Percentiles rank a stretch among this genome's conserved stretches.
These are phyloP conservation scores for Aureobasidium uvarum DNA, from an alignment of 2,329 filamentous ascomycete species.

Conservation along the genomic window DNA sequence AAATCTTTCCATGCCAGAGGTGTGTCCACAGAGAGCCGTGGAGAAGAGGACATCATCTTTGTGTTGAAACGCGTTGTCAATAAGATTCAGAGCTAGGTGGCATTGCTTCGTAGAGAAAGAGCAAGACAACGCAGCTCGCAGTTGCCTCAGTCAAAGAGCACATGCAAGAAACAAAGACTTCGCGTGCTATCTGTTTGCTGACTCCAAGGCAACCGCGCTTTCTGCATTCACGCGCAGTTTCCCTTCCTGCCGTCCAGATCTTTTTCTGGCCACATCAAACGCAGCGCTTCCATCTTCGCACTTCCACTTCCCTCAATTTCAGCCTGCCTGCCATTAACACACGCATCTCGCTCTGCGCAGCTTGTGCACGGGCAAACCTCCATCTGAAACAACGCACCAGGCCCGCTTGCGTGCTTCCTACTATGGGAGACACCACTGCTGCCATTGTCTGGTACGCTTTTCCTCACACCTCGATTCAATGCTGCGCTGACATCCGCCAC, in stretches of 20 bases:
- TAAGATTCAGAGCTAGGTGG: background rate
- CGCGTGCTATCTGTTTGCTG: background rate
- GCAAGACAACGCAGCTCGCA: background rate
- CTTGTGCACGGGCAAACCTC: background rate
- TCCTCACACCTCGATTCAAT: background rate
- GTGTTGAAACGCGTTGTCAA: too few relatives aligned
- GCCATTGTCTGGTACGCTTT: slow-evolving; percentile 6
- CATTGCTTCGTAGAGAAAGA: background rate
- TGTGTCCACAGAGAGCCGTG: too few relatives aligned
- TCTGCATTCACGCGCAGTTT: background rate
- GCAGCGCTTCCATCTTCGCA: background rate
- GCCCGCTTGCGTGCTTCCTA: too few relatives aligned
- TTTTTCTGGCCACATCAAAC: background rate
- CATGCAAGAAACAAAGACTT: background rate
- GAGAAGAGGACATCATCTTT: too few relatives aligned
- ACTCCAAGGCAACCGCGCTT: background rate
- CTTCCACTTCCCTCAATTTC: background rate
- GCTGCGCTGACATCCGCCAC: background rate
- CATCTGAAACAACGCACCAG: too few relatives aligned
- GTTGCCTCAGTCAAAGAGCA: background rate
- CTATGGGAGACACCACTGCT: background rate
- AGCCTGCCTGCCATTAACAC: background rate
- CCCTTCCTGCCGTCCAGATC: background rate
- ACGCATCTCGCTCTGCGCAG: background rate
- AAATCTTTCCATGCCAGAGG: background rate